phyloP scores from a whole-genome alignment of 208 protist species.

The Leptomonas pyrrhocoris region DNA sequence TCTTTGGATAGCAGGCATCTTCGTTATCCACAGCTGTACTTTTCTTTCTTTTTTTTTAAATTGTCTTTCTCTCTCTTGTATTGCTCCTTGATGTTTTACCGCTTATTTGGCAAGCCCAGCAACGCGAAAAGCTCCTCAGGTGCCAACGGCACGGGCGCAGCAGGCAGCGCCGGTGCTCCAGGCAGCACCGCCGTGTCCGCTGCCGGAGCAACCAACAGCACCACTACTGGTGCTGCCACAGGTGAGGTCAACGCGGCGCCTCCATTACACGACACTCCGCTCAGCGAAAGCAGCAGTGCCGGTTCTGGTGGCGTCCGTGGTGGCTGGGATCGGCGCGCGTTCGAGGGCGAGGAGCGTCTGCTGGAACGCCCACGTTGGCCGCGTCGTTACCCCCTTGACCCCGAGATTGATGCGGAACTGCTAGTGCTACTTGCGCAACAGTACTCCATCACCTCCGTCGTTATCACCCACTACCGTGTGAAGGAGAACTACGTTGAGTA shows the following conservation, averaged over 20 bases:
- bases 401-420: constrained; percentile 27
- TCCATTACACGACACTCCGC: background rate
- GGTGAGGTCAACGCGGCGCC: background rate
- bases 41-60: constrained; percentile 8
- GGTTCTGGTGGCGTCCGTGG: background rate
- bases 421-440: constrained; percentile 28
- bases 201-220: background rate
- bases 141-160: constrained; percentile 1
- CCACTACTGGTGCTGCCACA: background rate
- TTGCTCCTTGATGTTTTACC: constrained; percentile 23
- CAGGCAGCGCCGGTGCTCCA: background rate
- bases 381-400: constrained; percentile 31
- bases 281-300: background rate
- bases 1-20: background rate
- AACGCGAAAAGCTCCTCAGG: background rate
- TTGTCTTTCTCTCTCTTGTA: constrained; percentile 9
- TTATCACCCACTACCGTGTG: constrained; percentile 71
- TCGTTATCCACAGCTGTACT: constrained; percentile 20
- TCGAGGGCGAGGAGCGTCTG: constrained; percentile 33
- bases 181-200: background rate
- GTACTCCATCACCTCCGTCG: constrained; percentile 47
- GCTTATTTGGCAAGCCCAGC: constrained; percentile 17
- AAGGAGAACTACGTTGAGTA: constrained; percentile 77
- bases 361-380: constrained; percentile 17
- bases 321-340: constrained; percentile 19